Percentiles rank a stretch among this genome's conserved stretches.
Evolutionary conservation across 495 filamentous ascomycete species (phyloP).

Genomic region (Penicillium angulare): DNA sequence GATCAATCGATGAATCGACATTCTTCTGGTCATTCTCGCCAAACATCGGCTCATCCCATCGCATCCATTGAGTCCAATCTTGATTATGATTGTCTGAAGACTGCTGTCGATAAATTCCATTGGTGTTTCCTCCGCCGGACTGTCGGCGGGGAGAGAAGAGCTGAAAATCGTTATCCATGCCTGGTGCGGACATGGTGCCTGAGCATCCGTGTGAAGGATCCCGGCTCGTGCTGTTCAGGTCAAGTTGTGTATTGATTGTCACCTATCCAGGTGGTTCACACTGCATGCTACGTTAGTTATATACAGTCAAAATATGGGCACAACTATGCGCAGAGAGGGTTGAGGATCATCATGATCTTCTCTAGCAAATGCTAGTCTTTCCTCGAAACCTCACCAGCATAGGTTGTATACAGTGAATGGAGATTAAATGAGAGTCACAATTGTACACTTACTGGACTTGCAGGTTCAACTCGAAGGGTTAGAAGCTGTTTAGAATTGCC

Average conservation of each 20-base stretch:
- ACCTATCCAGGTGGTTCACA: background rate
- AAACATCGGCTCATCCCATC: constrained; percentile 46
- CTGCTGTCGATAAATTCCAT: constrained; percentile 15
- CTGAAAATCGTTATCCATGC: constrained; percentile 42
- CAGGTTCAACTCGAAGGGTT: background rate
- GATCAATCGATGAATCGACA: constrained; percentile 22
- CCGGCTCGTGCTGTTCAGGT: constrained; percentile 1
- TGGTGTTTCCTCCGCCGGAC: constrained; percentile 24
- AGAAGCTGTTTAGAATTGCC: background rate
- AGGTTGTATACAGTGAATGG: too few relatives aligned
- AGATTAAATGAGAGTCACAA: background rate
- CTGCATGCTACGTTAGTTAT: constrained; percentile 6
- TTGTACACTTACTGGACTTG: background rate
- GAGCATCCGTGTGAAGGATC: constrained; percentile 18
- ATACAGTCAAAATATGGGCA: too few relatives aligned
- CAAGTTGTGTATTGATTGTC: background rate
- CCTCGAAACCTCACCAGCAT: too few relatives aligned
- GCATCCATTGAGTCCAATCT: constrained; percentile 53
- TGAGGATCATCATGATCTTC: too few relatives aligned
- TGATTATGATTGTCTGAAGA: constrained; percentile 30
- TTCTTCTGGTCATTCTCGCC: constrained; percentile 24
- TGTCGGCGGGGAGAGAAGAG: constrained; percentile 36
- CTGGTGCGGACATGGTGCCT: constrained; percentile 23
- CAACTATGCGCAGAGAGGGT: too few relatives aligned
- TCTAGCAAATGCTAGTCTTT: too few relatives aligned